Evolutionary conservation across 2,329 filamentous ascomycete genomes (phyloP).

Genomic region (Berkeleyomyces basicola): DNA sequence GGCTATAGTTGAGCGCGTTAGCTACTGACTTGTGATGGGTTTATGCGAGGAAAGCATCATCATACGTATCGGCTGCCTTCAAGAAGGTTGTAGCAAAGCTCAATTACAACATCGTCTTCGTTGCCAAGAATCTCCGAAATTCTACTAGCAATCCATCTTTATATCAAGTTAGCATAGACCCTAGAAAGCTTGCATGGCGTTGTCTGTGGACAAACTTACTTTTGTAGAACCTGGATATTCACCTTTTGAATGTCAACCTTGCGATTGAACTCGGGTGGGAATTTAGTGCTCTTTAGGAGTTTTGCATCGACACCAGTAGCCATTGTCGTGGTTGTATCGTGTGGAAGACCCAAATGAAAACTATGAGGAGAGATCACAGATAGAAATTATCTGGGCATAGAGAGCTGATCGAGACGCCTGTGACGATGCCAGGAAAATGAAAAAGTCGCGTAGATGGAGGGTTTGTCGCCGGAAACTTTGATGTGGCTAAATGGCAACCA

Average conservation of each 20-base stretch:
- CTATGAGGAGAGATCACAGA: not conserved
- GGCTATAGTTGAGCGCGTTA: slow-evolving; percentile 39
- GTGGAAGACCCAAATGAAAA: too few relatives aligned
- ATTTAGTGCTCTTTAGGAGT: slow-evolving; percentile 79
- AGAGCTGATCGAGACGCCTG: not conserved
- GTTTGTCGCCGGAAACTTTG: not conserved
- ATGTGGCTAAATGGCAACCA: slow-evolving; percentile 4
- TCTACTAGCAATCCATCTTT: slow-evolving; percentile 81
- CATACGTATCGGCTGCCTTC: slow-evolving; percentile 64
- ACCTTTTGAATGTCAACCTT: slow-evolving; percentile 98
- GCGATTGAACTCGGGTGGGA: slow-evolving; percentile 79
- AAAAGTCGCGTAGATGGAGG: slow-evolving; percentile 3
- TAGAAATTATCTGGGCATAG: not conserved
- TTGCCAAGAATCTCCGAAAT: slow-evolving; percentile 77
- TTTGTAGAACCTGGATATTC: slow-evolving; percentile 95
- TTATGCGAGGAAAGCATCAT: slow-evolving; percentile 15
- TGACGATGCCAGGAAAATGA: not conserved
- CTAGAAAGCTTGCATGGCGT: too few relatives aligned
- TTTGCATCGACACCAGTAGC: slow-evolving; percentile 76
- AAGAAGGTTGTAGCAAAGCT: slow-evolving; percentile 54
- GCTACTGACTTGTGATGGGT: slow-evolving; percentile 1
- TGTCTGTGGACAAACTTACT: slow-evolving; percentile 38
- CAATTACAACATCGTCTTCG: slow-evolving; percentile 91
- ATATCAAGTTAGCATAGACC: not conserved
- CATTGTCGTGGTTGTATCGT: slow-evolving; percentile 36